Evolutionary conservation across 2,329 filamentous ascomycete genomes (phyloP).

Genomic region (Penicillium decumbens): DNA sequence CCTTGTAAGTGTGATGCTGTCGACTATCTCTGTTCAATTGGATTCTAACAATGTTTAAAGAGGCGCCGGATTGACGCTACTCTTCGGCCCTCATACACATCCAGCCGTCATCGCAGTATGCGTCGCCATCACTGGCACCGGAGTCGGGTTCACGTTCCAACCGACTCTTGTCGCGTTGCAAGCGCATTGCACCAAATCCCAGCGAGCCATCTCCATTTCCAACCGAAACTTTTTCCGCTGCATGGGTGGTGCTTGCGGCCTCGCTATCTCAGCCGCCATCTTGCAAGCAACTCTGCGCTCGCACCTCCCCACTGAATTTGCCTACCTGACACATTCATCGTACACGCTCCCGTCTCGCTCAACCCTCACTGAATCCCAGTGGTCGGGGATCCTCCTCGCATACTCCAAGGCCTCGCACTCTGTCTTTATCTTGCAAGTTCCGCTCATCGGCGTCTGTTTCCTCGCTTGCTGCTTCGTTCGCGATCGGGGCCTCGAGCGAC

Average conservation of each 20-base stretch:
- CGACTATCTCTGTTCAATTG: not conserved
- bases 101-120: conserved; percentile 49
- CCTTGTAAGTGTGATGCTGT: conserved; percentile 32
- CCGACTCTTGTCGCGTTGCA: conserved; percentile 55
- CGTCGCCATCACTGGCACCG: conserved; percentile 50
- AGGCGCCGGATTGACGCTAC: conserved; percentile 51
- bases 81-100: conserved; percentile 46
- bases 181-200: conserved; percentile 53
- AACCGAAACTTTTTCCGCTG: conserved; percentile 60
- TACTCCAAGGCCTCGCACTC: conserved; percentile 53
- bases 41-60: conserved; percentile 17
- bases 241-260: conserved; percentile 55
- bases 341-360: conserved; percentile 35
- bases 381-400: conserved; percentile 44
- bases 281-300: conserved; percentile 38
- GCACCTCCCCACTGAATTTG: conserved; percentile 38
- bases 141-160: conserved; percentile 53
- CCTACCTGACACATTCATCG: conserved; percentile 38
- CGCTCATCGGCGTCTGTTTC: conserved; percentile 51
- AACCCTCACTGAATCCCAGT: conserved; percentile 31
- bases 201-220: conserved; percentile 59
- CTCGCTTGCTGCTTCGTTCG: conserved; percentile 50
- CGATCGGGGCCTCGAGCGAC: conserved; percentile 46
- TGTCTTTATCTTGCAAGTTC: conserved; percentile 56
- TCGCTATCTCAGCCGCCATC: conserved; percentile 55